Evolutionary conservation across 2,329 filamentous ascomycete species (phyloP).

Genomic region (Diplodia sapinea): DNA sequence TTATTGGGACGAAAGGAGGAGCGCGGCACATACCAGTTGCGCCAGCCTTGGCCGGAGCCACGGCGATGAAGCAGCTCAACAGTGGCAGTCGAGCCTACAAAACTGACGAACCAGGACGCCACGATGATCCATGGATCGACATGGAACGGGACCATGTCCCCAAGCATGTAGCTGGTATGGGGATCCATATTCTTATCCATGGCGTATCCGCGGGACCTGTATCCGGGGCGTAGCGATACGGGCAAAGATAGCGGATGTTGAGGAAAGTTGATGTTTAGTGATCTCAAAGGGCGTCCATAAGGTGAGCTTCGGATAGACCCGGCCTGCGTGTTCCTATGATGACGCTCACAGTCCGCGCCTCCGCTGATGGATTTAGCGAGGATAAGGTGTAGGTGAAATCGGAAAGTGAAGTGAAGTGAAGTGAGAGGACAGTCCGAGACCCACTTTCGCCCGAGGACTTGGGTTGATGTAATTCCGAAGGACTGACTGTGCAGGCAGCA

Average conservation of each 20-base stretch:
- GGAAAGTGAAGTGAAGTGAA: conserved; percentile 1
- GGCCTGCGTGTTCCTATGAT: neutral
- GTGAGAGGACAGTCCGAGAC: neutral
- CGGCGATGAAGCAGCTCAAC: conserved; percentile 81
- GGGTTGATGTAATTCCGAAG: neutral
- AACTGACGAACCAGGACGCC: conserved; percentile 72
- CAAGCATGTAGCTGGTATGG: conserved; percentile 40
- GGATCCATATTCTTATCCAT: neutral
- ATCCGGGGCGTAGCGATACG: neutral
- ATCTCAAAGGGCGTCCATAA: conserved; percentile 12
- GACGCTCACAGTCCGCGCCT: neutral
- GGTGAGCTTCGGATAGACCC: neutral
- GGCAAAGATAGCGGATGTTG: neutral
- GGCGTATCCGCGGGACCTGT: neutral
- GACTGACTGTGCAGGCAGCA: neutral
- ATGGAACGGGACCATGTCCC: conserved; percentile 47
- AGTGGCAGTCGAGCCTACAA: conserved; percentile 77
- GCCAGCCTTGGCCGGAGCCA: conserved; percentile 69
- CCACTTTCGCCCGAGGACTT: neutral
- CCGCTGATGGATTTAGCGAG: neutral
- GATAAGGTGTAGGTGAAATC: neutral
- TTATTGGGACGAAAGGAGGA: neutral
- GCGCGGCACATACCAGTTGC: conserved; percentile 67
- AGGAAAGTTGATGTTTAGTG: neutral
- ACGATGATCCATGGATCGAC: conserved; percentile 61